phyloP scores from a whole-genome alignment of 768 basidiomycete genomes.

The Hygrocybe coccinea region DNA sequence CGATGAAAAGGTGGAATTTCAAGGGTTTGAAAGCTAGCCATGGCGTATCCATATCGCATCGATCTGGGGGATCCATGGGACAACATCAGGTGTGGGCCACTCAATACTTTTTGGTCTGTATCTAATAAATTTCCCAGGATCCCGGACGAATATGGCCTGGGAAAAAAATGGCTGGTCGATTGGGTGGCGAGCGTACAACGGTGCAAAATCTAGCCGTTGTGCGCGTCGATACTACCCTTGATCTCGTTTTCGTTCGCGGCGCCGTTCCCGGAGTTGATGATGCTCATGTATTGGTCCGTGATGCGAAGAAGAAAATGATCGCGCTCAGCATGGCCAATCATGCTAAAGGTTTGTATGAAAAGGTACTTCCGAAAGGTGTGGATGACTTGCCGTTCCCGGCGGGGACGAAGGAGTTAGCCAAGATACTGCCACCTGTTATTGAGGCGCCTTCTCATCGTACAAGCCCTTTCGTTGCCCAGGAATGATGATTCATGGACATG shows the following conservation, averaged over 20 bases:
- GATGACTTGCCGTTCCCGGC: conserved; percentile 88
- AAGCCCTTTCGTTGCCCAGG: conserved; percentile 75
- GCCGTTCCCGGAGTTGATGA: conserved; percentile 87
- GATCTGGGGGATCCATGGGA: conserved; percentile 89
- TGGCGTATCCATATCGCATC: conserved; percentile 93
- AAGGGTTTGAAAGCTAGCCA: conserved; percentile 89
- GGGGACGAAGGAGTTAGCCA: conserved; percentile 74
- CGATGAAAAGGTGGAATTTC: conserved; percentile 96
- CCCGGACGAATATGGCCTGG: conserved; percentile 95
- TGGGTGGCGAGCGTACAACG: conserved; percentile 80
- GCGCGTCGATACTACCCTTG: conserved; percentile 78
- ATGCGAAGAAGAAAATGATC: conserved; percentile 85
- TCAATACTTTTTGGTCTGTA: not conserved
- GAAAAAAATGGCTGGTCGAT: conserved; percentile 95
- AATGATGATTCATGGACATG: conserved; percentile 29
- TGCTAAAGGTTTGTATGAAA: conserved; percentile 66
- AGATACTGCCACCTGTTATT: conserved; percentile 56
- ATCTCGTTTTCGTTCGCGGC: conserved; percentile 90
- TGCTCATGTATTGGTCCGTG: conserved; percentile 77
- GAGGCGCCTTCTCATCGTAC: conserved; percentile 67
- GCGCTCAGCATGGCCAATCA: conserved; percentile 58
- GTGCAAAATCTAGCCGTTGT: conserved; percentile 85
- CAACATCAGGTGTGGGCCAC: conserved; percentile 72
- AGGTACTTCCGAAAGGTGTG: conserved; percentile 77
- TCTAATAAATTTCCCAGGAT: conserved; percentile 48